Base-by-base conservation (phyloP, 345 rosid genomes). In the Populus deltoides region DNA sequence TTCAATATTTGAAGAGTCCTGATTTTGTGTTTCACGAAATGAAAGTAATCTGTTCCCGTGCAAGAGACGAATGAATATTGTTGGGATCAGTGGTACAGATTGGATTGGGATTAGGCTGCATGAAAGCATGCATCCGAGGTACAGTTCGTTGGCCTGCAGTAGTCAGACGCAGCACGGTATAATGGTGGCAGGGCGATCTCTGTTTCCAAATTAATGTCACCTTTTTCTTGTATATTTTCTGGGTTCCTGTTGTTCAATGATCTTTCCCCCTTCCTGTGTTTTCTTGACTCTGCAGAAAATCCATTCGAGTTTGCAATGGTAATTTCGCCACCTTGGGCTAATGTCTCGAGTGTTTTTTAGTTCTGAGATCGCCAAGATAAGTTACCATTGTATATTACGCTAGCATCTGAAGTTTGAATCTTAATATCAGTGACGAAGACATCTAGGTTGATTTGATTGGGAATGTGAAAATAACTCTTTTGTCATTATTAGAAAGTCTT, bases 221-320 rank as follows among this genome's bases (percentile, higher is more conserved):
- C 5, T 53, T 15, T 62, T 68, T n/a, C 7, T 65, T 76, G 83
- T 85, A 75, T 68, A 77, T 74, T 51, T 79, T 39, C 66, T 24
- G 29, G 65, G 55, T 61, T 31, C 22, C 22, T 25, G 70, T 66
- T 59, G 74, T 70, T 75, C 75, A 78, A 69, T 66, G 79, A 47
- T 75, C 70, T 6, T 25, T 29, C 59, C 59, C 31, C 35, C 55
- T 77, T 38, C 6, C 13, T 15, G 38, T 72, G 72, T 8, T 70
- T 72, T 49, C 20, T 39, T 41, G 66, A 55, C 38, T 51, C 39
- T 3, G 62, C 66, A 80, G 78, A 82, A 75, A 77, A 51, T 45
- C 75, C 38, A 29, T 69, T 67, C 77, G 75, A 77, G 33, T 39
- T 51, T 66, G 67, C 76, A 72, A 68, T 68, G 57, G 41, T 80